These are phyloP conservation scores for Vachellia collinsii DNA, from an alignment of 306 rosid species.

Conservation along the genomic window DNA sequence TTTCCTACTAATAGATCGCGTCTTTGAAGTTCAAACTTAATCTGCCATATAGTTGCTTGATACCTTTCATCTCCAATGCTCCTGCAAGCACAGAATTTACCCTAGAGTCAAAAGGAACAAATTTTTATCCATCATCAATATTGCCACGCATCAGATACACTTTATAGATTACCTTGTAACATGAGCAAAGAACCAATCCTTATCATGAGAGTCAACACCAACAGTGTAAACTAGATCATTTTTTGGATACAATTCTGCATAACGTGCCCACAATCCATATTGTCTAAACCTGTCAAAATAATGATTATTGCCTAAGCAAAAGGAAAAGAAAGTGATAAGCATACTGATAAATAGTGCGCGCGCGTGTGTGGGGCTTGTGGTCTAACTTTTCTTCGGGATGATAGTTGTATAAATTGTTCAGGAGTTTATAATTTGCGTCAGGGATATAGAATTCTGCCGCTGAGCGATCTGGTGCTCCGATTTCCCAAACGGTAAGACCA, in stretches of 20 bases:
- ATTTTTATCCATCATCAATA: neutral
- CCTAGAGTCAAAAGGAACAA: neutral
- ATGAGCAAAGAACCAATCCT: conserved; percentile 75
- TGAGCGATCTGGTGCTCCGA: conserved; percentile 80
- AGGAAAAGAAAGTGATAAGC: neutral
- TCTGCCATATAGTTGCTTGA: conserved; percentile 74
- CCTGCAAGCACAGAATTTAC: conserved; percentile 41
- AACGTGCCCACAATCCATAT: conserved; percentile 78
- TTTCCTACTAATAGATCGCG: conserved; percentile 35
- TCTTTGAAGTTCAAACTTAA: conserved; percentile 47
- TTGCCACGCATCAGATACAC: neutral
- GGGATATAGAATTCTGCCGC: conserved; percentile 82
- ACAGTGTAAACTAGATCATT: conserved; percentile 59
- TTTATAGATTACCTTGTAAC: conserved; percentile 45
- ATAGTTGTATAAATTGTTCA: conserved; percentile 55
- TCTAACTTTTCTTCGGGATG: conserved; percentile 50
- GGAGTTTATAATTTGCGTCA: conserved; percentile 62
- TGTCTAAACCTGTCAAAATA: conserved; percentile 57
- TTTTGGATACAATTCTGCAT: conserved; percentile 52
- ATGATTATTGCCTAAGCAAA: neutral
- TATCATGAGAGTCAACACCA: conserved; percentile 30
- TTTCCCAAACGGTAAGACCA: conserved; percentile 91
- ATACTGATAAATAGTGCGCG: neutral
- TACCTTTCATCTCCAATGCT: conserved; percentile 49
- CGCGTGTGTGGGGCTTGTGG: neutral